These are phyloP conservation scores for Leishmania gerbilli DNA, from an alignment of 208 protist genomes.

Conservation along the genomic window DNA sequence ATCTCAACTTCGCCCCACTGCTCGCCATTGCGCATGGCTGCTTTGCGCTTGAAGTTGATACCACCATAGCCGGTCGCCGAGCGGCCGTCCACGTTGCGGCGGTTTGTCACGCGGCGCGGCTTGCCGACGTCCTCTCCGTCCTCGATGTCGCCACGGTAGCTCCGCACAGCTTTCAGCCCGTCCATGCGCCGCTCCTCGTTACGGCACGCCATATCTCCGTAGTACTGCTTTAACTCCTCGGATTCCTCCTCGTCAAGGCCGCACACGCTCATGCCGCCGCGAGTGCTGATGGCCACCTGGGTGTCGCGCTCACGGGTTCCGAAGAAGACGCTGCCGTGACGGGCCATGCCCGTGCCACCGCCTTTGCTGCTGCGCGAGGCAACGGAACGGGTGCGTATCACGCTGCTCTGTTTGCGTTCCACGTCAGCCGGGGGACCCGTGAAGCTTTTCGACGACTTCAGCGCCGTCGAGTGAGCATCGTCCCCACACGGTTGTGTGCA, in stretches of 20 bases:
- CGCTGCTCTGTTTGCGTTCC: constrained; percentile 31
- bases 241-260: constrained; percentile 31
- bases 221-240: constrained; percentile 55
- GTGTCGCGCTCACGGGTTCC: constrained; percentile 47
- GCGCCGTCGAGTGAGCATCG: not conserved
- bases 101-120: constrained; percentile 56
- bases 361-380: constrained; percentile 23
- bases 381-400: constrained; percentile 29
- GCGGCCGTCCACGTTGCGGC: constrained; percentile 38
- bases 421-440: constrained; percentile 33
- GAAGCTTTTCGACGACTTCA: constrained; percentile 45
- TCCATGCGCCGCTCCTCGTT: constrained; percentile 38
- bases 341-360: constrained; percentile 34
- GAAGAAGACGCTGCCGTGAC: constrained; percentile 53
- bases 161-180: constrained; percentile 48
- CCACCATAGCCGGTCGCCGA: constrained; percentile 65
- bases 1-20: constrained; percentile 62
- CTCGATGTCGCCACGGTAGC: constrained; percentile 56
- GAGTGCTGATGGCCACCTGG: constrained; percentile 50
- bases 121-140: constrained; percentile 59
- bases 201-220: constrained; percentile 71
- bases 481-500: not conserved
- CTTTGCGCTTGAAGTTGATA: constrained; percentile 63
- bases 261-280: constrained; percentile 36
- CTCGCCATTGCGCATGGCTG: constrained; percentile 61